A percentile compares a stretch with the other conserved stretches of the same genome.
Evolutionary conservation across 441 rosid species (phyloP).

Genomic region (Jatropha podagrica): DNA sequence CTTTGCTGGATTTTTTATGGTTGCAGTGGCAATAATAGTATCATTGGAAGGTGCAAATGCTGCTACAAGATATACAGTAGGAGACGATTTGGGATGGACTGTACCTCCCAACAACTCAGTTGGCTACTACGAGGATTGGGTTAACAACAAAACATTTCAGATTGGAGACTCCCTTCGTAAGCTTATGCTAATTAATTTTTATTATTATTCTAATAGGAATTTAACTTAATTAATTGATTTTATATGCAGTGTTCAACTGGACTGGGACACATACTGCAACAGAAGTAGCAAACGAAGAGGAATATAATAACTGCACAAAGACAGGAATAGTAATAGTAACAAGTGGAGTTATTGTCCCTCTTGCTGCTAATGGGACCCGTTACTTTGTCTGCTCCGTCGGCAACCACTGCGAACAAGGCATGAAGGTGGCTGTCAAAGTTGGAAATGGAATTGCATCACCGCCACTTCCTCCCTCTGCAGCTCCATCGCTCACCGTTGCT

Average conservation of each 20-base stretch:
- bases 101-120: slow-evolving; percentile 23
- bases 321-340: neutral
- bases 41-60: slow-evolving; percentile 5
- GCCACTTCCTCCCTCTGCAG: slow-evolving; percentile 11
- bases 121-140: slow-evolving; percentile 27
- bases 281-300: slow-evolving; percentile 14
- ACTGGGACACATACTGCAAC: slow-evolving; percentile 24
- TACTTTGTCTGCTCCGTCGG: slow-evolving; percentile 33
- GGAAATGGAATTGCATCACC: slow-evolving; percentile 16
- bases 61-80: slow-evolving; percentile 7
- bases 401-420: slow-evolving; percentile 33
- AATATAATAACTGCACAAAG: slow-evolving; percentile 24
- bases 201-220: too few relatives aligned
- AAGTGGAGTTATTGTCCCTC: slow-evolving; percentile 23
- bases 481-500: neutral
- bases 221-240: too few relatives aligned
- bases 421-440: slow-evolving; percentile 36
- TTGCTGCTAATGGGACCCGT: slow-evolving; percentile 22
- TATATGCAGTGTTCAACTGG: slow-evolving; percentile 30
- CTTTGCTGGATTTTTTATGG: neutral
- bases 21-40: neutral
- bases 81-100: slow-evolving; percentile 11
- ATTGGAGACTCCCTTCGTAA: slow-evolving; percentile 29
- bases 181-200: neutral
- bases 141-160: slow-evolving; percentile 17